Conservation (phyloP, 2,329 filamentous ascomycete genomes). For the Karstenula rhodostoma region DNA sequence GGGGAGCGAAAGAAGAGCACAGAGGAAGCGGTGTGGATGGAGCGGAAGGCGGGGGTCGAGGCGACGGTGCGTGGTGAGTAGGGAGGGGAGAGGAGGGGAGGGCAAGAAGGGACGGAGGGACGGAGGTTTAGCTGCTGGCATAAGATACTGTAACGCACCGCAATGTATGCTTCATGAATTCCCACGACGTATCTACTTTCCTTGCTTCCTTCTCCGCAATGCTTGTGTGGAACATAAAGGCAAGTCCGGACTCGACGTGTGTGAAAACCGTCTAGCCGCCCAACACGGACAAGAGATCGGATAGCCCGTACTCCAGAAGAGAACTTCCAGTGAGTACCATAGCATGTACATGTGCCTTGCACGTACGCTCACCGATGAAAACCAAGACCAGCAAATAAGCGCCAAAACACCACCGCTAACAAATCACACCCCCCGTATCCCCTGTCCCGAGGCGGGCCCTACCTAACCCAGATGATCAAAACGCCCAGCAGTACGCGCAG, state of each 20-base stretch:
- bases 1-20: slow-evolving; percentile 12
- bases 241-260: too few species aligned
- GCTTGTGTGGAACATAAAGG: too few species aligned
- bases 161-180: too few species aligned
- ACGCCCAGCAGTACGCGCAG: background rate
- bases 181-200: too few species aligned
- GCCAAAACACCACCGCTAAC: slow-evolving; percentile 7
- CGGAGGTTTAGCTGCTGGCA: too few species aligned
- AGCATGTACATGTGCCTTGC: background rate
- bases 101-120: too few species aligned
- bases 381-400: background rate
- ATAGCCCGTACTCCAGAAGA: background rate
- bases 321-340: too few species aligned
- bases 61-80: slow-evolving; percentile 23
- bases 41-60: slow-evolving; percentile 30
- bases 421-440: background rate
- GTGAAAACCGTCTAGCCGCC: too few species aligned
- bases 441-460: background rate
- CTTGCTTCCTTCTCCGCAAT: too few species aligned
- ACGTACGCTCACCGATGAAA: background rate
- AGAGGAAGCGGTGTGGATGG: slow-evolving; percentile 23
- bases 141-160: too few species aligned
- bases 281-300: too few species aligned
- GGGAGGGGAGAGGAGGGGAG: background rate
- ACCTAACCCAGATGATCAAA: background rate